Base-by-base conservation (phyloP, 768 basidiomycete genomes). In the Lactifluus rugatus region DNA sequence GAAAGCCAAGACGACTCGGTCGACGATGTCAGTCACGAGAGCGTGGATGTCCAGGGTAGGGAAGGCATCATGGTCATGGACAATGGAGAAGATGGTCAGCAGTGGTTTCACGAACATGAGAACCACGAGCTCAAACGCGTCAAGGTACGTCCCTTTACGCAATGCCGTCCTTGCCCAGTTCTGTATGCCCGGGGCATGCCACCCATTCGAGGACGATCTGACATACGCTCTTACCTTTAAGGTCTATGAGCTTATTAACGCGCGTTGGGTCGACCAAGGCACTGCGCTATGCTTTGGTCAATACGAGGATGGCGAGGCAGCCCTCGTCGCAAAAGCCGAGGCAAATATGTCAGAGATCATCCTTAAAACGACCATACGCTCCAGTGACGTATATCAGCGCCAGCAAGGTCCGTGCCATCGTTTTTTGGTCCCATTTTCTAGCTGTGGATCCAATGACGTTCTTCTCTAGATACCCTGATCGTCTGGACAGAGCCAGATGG, bases 401-500 rank as follows among this genome's bases (percentile, higher is more conserved):
- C 88, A 92, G 67, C 88, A 91, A 77, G 88, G 89, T 89, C 66
- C 63, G 80, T 74, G 2, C 25, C 9, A 42, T 60, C 37, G 25
- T 36, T 48, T 53, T 19, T 34, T 51, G 56, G 19, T 4, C 26
- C 50, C 51, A 17, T 60, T 37, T 39, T 57, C 25, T 44, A 17
- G 49, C 19, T 26, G 11, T 47, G 31, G 25, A 49, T 52, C 42
- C 57, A 52, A 48, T 17, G 46, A 41, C 36, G 41, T 36, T 61
- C 52, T 48, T 48, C 34, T 26, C 36, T 72, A 94, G 95, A 97
- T 68, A 99, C 96, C 13, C 80, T 99, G 48, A 97, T 99, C 65
- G 95, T 97, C 19, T 99, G 96, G 96, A 98, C 95, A 3, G 95
- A 98, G 69, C 89, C 91, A 1, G 87, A 90, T 62, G 90, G 91